A percentile compares a stretch with the other conserved stretches of the same genome.
Evolutionary conservation across 805 yeast species (phyloP).

Genomic region (Schizosaccharomyces osmophilus): DNA sequence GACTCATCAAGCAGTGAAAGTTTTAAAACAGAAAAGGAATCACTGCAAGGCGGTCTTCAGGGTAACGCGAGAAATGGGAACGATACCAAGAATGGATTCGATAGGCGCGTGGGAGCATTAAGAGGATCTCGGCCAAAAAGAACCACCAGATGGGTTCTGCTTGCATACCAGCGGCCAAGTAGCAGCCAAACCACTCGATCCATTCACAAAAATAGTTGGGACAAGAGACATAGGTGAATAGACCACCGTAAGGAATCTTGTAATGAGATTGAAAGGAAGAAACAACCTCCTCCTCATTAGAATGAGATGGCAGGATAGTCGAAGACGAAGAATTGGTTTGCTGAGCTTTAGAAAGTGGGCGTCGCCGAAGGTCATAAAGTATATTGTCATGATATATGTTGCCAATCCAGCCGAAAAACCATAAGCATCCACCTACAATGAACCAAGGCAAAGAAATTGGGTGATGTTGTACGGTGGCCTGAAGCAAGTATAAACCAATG

Average conservation of each 20-base stretch:
- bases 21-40: not conserved
- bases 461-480: not conserved
- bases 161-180: not conserved
- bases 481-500: not conserved
- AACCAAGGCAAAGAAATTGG: not conserved
- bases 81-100: not conserved
- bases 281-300: too few relatives aligned
- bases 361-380: not conserved
- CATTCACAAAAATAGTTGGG: conserved; percentile 2
- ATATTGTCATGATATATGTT: conserved; percentile 2
- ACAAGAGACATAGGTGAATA: not conserved
- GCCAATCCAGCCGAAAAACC: not conserved
- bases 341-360: not conserved
- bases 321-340: not conserved
- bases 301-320: not conserved
- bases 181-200: conserved; percentile 2
- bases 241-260: conserved; percentile 2
- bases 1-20: not conserved
- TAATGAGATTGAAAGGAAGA: not conserved
- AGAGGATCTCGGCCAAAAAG: not conserved
- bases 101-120: conserved; percentile 1
- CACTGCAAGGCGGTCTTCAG: not conserved
- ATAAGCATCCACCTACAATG: not conserved
- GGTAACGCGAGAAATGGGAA: not conserved
- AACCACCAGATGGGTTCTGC: not conserved